phyloP scores from a whole-genome alignment of 305 asterid species.

The Rubia balearica region DNA sequence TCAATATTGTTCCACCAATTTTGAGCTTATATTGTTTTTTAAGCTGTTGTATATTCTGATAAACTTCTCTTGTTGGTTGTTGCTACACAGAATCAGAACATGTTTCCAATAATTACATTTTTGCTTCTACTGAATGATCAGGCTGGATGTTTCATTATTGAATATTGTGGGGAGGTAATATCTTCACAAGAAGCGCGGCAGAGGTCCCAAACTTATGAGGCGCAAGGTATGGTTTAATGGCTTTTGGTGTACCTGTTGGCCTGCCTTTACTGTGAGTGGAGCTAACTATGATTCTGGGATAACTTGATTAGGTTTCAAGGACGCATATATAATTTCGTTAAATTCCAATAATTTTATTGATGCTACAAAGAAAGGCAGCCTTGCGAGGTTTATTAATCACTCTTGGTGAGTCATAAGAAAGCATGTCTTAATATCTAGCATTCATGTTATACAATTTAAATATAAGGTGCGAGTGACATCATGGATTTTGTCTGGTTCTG shows the following conservation, averaged over 20 bases:
- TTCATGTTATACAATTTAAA: constrained; percentile 2
- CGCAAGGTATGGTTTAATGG: constrained; percentile 44
- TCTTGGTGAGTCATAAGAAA: constrained; percentile 56
- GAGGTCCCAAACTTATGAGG: constrained; percentile 69
- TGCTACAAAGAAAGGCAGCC: constrained; percentile 81
- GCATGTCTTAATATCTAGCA: neutral
- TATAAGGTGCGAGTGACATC: neutral
- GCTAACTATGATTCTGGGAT: constrained; percentile 7
- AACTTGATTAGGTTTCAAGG: constrained; percentile 55
- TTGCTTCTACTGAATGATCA: constrained; percentile 23
- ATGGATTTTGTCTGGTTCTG: neutral
- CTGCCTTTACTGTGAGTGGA: neutral
- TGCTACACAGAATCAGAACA: neutral
- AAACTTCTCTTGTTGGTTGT: neutral
- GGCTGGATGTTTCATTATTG: constrained; percentile 87
- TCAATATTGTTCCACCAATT: neutral
- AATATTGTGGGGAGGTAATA: constrained; percentile 88
- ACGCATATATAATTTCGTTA: constrained; percentile 76
- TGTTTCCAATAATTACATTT: constrained; percentile 5
- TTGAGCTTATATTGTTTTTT: neutral
- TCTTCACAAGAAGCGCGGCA: constrained; percentile 62
- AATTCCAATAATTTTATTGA: constrained; percentile 64
- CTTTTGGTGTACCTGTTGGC: constrained; percentile 13
- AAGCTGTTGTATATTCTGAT: neutral
- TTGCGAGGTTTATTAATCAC: constrained; percentile 89